Evolutionary conservation across 2,329 filamentous ascomycete genomes (phyloP).

Genomic region (Aspergillus nomiae): DNA sequence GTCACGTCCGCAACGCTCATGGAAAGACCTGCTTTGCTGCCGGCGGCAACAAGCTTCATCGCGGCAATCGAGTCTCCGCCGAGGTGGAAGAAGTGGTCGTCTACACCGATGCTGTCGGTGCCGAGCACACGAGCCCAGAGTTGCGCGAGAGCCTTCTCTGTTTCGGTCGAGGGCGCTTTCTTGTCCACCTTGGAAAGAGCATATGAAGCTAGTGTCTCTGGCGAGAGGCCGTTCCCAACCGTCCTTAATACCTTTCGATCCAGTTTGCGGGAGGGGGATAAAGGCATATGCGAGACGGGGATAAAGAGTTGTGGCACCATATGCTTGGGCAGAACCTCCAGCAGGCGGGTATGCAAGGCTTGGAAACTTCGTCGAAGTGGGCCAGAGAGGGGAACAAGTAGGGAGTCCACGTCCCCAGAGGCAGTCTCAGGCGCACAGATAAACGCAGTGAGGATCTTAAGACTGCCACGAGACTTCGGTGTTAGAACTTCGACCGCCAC

Average conservation of each 20-base stretch:
- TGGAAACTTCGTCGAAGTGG: background rate
- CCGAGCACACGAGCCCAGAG: conserved; percentile 5
- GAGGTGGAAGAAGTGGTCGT: conserved; percentile 28
- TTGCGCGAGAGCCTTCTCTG: background rate
- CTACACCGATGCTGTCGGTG: background rate
- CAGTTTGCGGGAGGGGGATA: conserved; percentile 7
- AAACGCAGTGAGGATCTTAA: background rate
- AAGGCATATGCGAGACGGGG: conserved; percentile 7
- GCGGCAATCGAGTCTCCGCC: conserved; percentile 32
- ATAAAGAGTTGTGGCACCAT: conserved; percentile 12
- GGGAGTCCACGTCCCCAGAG: background rate
- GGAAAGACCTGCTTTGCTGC: background rate
- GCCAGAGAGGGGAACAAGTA: background rate
- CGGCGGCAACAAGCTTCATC: conserved; percentile 13
- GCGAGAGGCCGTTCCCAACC: background rate
- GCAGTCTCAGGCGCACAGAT: background rate
- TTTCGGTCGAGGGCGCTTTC: background rate
- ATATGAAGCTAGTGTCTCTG: background rate
- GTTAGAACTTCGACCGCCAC: background rate
- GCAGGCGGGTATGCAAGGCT: background rate
- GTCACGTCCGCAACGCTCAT: background rate
- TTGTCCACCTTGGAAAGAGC: background rate
- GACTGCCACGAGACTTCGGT: background rate
- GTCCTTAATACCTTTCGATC: conserved; percentile 4
- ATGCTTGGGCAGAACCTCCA: conserved; percentile 1